Evolutionary conservation across 2,329 filamentous ascomycete genomes (phyloP), one percentile per base, ranked within the genome.

Genomic region (Sphaerulina populicola): DNA sequence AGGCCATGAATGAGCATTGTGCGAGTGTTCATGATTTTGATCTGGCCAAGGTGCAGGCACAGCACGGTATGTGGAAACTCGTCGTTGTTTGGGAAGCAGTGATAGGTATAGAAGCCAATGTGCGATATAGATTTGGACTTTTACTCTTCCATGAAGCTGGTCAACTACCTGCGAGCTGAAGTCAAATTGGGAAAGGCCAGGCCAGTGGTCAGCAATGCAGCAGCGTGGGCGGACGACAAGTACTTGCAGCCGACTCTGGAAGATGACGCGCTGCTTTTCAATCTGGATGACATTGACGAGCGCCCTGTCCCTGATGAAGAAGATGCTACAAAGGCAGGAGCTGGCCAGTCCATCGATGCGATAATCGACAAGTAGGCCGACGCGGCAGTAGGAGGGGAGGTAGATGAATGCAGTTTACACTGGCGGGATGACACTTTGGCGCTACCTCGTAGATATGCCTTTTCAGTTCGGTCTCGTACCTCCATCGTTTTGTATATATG

Each of bases 211-310:
- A 81, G 87, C 52, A 75, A 80, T 2, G 72, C 73, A 33, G 71
- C 74, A 2, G 74, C 81, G 23, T 82, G 96, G 56, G 76, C 81
- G n/a, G 80, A 88, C 55, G 91, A 97, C 57, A 77, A 78, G 57
- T 94, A 83, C 64, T 75, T 98, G 52, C 85, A 86, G 64, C 93
- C 93, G 0, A 83, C 89, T 3, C 71, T 98, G 6, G 84, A 93
- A 52, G 88, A 96, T 59, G 93, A 98, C 66, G 86, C 90, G 3
- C 74, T 97, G 47, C 80, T 98, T 30, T 89, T 94, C 65, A 86
- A 80, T 50, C 75, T 98, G 15, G 91, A 94, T 57, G 93, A 96
- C 56, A 74, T 94, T 14, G 74, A 77, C 8, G 71, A 74, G 30
- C 45, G 49, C 30, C 48, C 55, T 12, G 49, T 54, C 11, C 45